A percentile compares a stretch with the other conserved stretches of the same genome.
These are phyloP conservation scores for Neurospora sublineolata DNA, from an alignment of 495 filamentous ascomycete species.

Conservation along the genomic window DNA sequence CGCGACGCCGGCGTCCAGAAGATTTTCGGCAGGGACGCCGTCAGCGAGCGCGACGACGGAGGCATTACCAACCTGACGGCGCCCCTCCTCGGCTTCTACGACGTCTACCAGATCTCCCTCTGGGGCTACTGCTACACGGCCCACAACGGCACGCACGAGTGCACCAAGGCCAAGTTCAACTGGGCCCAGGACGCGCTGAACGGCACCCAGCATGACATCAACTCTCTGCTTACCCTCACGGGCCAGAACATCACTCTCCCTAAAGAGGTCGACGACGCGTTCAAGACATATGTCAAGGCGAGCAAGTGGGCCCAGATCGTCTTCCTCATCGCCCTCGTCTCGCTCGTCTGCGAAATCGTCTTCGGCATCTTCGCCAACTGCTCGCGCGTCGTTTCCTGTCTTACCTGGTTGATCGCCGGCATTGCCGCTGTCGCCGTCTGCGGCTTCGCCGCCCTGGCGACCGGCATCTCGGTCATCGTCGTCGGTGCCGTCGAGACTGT, in stretches of 20 bases:
- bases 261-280: slow-evolving; percentile 46
- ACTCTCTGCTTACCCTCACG: slow-evolving; percentile 27
- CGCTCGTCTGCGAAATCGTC: slow-evolving; percentile 62
- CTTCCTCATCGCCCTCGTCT: slow-evolving; percentile 55
- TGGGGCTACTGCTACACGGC: slow-evolving; percentile 72
- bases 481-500: slow-evolving; percentile 57
- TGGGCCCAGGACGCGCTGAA: slow-evolving; percentile 60
- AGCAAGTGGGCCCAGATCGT: slow-evolving; percentile 75
- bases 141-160: slow-evolving; percentile 36
- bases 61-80: slow-evolving; percentile 34
- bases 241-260: slow-evolving; percentile 44
- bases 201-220: slow-evolving; percentile 38
- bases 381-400: slow-evolving; percentile 35
- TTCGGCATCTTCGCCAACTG: slow-evolving; percentile 63
- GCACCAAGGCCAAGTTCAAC: slow-evolving; percentile 57
- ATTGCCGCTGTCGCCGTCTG: slow-evolving; percentile 52
- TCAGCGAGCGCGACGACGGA: slow-evolving; percentile 5
- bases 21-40: background rate
- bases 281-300: slow-evolving; percentile 60
- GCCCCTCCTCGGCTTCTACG: slow-evolving; percentile 47
- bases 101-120: slow-evolving; percentile 72
- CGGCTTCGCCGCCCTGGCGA: slow-evolving; percentile 45
- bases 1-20: slow-evolving; percentile 3
- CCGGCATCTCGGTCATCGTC: slow-evolving; percentile 49
- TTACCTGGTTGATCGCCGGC: slow-evolving; percentile 33